Evolutionary conservation across 352 stramenopile genomes (phyloP), one percentile per base, ranked within the genome.

Genomic region (Globisporangium polare): DNA sequence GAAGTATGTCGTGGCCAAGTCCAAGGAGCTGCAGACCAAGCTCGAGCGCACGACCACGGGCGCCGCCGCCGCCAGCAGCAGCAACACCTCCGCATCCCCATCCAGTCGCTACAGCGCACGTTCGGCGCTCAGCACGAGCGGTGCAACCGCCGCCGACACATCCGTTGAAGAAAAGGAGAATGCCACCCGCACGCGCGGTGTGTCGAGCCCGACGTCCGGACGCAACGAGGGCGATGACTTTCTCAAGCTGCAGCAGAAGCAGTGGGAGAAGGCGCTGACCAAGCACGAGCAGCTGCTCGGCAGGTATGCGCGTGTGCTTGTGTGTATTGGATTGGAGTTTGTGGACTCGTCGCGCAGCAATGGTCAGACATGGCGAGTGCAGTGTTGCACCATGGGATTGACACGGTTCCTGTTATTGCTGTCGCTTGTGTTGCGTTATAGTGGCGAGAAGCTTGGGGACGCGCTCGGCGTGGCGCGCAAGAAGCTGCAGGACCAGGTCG

Each of bases 1-100:
- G 68, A 83, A 91, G 66, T 89, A 86, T 67, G 68, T 91, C 46
- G 78, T 91, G 49, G 78, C 77, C 65, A 91, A 91, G 75, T 89
- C 79, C 55, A 86, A 77, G 42, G 82, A 88, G 66, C 69, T 89
- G 49, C 79, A 80, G 47, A 80, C 73, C 37, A 82, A 68, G 54
- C 69, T 89, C 1, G 79, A 90, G 46, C 71, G 73, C 18, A 42
- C 41, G 2, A 27, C 41, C 20, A 31, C 22, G 0, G n/a, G n/a
- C 50, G 26, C 18, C 15, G 17, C 5, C 22, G 17, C 4, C 18
- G 43, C 7, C 57, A 50, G 33, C 27, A 63, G n/a, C 57, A 56
- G 17, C 37, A 51, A 22, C 45, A 27, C 12, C 8, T 52, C 58
- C 2, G 49, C 37, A 17, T 52, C 58, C 6, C 26, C 58, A 0